Evolutionary conservation across 345 rosid genomes (phyloP).

Genomic region (Noccaea bulbosa): DNA sequence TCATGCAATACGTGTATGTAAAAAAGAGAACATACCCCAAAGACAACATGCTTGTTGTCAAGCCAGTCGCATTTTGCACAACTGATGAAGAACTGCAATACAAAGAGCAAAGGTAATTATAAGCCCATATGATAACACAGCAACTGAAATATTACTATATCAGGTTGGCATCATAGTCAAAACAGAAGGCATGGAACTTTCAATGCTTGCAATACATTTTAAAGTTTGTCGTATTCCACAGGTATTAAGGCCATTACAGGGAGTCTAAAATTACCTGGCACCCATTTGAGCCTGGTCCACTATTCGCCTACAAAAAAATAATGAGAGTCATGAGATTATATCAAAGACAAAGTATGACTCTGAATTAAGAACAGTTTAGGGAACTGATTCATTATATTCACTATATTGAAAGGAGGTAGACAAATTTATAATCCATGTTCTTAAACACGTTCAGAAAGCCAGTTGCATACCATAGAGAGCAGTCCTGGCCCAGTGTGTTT

Average conservation of each 20-base stretch:
- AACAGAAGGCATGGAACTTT: conserved; percentile 1
- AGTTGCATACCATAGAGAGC: conserved; percentile 75
- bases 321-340: conserved; percentile 5
- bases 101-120: conserved; percentile 10
- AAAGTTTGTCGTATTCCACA: not conserved
- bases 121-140: conserved; percentile 2
- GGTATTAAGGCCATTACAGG: not conserved
- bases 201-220: not conserved
- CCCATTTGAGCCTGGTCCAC: conserved; percentile 88
- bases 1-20: not conserved
- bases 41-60: conserved; percentile 93
- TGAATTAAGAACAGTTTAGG: not conserved
- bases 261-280: conserved; percentile 64
- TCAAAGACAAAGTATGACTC: not conserved
- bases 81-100: conserved; percentile 87
- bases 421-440: not conserved
- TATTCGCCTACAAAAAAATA: conserved; percentile 67
- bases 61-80: conserved; percentile 99
- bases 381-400: not conserved
- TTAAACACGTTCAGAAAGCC: not conserved
- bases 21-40: conserved; percentile 73
- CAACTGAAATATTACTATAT: not conserved
- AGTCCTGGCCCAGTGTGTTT: conserved; percentile 98
- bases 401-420: not conserved
- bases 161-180: conserved; percentile 8